Evolutionary conservation across 371 early-diverging fungal species (phyloP), one percentile per base, ranked within the genome.

Genomic region (Fennellomyces sp.): DNA sequence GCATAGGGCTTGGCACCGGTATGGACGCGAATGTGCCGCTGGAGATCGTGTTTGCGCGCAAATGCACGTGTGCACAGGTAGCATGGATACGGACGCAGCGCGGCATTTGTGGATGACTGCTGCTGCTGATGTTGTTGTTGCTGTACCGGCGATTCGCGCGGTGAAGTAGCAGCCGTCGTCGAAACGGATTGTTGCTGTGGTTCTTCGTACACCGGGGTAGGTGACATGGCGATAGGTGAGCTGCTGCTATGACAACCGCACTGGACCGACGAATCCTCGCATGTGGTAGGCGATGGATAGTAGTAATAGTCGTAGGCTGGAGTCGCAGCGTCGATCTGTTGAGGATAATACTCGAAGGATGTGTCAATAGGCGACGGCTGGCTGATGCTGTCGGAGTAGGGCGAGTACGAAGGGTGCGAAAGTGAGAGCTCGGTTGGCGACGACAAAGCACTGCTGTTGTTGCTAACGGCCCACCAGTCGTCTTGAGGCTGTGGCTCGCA

Each of bases 1-100:
- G 59, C 35, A 67, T 83, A 87, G 0, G 88, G 88, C 31, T 86
- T 86, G 33, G 80, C 84, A 1, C 88, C 88, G 6, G 89, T 86
- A 39, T 89, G 89, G 15, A 87, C 84, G 10, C 88, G 81, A 33
- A 77, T 82, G 60, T 89, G 90, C 7, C 90, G 83, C 48, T 86
- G 81, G 17, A 85, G 66, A 68, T 89, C 90, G 48, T 88, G 88
- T 53, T 87, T 88, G 17, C 90, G 80, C 23, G 85, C 73, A 65
- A 89, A 89, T 29, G 65, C 60, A 6, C 65, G 60, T 1, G 57
- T 12, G 29, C 65, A 65, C 12, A 52, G 27, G 41, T 42, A 33
- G 35, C 65, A 65, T 15, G 56, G 52, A 42, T 56, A 65, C 17
- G 65, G 65, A 21, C 64, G 41, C n/a, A 45, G 21, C 23, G 45